Evolutionary conservation across 1,284 basidiomycete genomes (phyloP).

Genomic region (Sutorius eximius): DNA sequence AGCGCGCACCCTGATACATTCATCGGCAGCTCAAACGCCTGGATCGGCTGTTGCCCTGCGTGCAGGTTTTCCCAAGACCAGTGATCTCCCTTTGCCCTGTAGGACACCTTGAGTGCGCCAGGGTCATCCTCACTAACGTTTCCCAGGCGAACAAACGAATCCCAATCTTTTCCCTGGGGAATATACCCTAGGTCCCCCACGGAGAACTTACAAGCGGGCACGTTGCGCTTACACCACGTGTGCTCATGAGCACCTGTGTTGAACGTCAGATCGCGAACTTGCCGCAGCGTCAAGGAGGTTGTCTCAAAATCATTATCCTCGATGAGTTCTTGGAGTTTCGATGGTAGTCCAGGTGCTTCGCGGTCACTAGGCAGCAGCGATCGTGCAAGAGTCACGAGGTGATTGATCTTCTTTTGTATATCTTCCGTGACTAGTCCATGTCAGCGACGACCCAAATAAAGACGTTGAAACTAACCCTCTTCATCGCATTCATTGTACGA

Average conservation of each 20-base stretch:
- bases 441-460: slow-evolving; percentile 3
- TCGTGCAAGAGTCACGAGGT: slow-evolving; percentile 38
- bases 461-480: slow-evolving; percentile 16
- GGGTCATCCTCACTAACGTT: slow-evolving; percentile 39
- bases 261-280: slow-evolving; percentile 42
- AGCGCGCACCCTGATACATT: slow-evolving; percentile 41
- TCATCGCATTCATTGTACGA: slow-evolving; percentile 17
- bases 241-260: slow-evolving; percentile 39
- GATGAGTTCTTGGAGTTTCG: slow-evolving; percentile 36
- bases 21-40: slow-evolving; percentile 35
- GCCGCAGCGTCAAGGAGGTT: slow-evolving; percentile 36
- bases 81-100: slow-evolving; percentile 27
- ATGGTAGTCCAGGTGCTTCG: slow-evolving; percentile 33
- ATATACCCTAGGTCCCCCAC: slow-evolving; percentile 52
- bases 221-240: slow-evolving; percentile 42
- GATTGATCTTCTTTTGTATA: slow-evolving; percentile 37
- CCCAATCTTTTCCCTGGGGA: slow-evolving; percentile 35
- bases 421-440: slow-evolving; percentile 27
- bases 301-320: slow-evolving; percentile 33
- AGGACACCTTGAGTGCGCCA: slow-evolving; percentile 20
- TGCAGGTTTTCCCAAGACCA: slow-evolving; percentile 41
- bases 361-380: slow-evolving; percentile 41
- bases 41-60: slow-evolving; percentile 27
- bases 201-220: slow-evolving; percentile 40
- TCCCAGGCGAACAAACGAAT: slow-evolving; percentile 41